Percentiles rank a stretch among this genome's conserved stretches.
Evolutionary conservation across 768 basidiomycete species (phyloP).

Genomic region (Mycena leptocephala): DNA sequence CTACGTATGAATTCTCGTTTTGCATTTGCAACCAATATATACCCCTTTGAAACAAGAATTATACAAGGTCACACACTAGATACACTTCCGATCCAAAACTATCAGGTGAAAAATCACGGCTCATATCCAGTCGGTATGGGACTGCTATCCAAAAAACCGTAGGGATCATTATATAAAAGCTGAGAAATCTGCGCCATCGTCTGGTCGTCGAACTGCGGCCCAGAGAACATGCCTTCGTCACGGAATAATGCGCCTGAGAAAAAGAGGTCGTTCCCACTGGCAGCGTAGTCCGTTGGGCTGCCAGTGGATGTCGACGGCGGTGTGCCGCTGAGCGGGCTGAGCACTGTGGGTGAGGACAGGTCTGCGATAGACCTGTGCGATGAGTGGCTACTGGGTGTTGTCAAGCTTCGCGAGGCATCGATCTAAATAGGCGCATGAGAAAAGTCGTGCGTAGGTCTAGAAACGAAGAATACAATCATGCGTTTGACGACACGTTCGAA

Average conservation of each 20-base stretch:
- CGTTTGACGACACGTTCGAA: constrained; percentile 45
- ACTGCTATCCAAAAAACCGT: constrained; percentile 15
- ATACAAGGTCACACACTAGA: too few species aligned
- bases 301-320: neutral
- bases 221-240: constrained; percentile 21
- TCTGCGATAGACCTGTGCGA: neutral
- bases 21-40: neutral
- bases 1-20: neutral
- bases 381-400: neutral
- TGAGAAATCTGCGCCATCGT: constrained; percentile 29
- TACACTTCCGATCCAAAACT: too few species aligned
- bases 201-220: constrained; percentile 24
- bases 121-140: neutral
- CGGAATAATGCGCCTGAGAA: constrained; percentile 21
- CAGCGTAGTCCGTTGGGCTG: neutral
- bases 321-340: neutral
- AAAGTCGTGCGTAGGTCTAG: neutral
- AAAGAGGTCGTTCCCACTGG: constrained; percentile 23
- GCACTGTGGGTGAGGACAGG: neutral
- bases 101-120: neutral
- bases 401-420: constrained; percentile 17
- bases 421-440: neutral
- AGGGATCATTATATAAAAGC: constrained; percentile 21
- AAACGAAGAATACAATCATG: constrained; percentile 36
- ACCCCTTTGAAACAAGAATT: too few species aligned